A percentile compares a stretch with the other conserved stretches of the same genome.
Evolutionary conservation across 257 asterid genomes (phyloP).

Genomic region (Solanum tacnaense): DNA sequence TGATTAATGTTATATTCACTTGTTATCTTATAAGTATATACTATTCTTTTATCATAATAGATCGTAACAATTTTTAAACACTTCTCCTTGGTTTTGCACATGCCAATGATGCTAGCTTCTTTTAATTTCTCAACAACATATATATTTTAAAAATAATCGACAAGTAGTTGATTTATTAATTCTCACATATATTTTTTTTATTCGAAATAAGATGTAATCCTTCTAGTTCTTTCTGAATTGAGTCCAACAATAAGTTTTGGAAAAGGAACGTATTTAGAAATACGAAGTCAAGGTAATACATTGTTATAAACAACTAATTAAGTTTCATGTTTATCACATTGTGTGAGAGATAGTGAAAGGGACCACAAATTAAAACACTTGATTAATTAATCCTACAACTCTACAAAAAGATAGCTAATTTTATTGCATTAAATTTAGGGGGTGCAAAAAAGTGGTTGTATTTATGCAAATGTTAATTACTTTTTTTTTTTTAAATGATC

Average conservation of each 20-base stretch:
- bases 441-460: not conserved
- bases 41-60: too few species aligned
- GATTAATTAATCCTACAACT: not conserved
- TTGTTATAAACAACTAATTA: not conserved
- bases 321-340: not conserved
- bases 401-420: not conserved
- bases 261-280: not conserved
- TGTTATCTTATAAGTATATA: not conserved
- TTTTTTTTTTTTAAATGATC: not conserved
- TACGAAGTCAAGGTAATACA: not conserved
- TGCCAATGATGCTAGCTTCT: not conserved
- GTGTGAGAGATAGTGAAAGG: not conserved
- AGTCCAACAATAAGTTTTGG: not conserved
- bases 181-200: too few species aligned
- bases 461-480: not conserved
- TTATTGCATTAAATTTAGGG: not conserved
- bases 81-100: not conserved
- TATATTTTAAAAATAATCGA: too few species aligned
- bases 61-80: not conserved
- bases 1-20: not conserved
- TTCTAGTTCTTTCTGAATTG: not conserved
- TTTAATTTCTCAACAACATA: not conserved
- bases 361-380: conserved; percentile 1
- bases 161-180: too few species aligned
- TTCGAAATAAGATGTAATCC: not conserved